Evolutionary conservation across 2,329 filamentous ascomycete genomes (phyloP), one percentile per base, ranked within the genome.

Genomic region (Phialophora chinensis): DNA sequence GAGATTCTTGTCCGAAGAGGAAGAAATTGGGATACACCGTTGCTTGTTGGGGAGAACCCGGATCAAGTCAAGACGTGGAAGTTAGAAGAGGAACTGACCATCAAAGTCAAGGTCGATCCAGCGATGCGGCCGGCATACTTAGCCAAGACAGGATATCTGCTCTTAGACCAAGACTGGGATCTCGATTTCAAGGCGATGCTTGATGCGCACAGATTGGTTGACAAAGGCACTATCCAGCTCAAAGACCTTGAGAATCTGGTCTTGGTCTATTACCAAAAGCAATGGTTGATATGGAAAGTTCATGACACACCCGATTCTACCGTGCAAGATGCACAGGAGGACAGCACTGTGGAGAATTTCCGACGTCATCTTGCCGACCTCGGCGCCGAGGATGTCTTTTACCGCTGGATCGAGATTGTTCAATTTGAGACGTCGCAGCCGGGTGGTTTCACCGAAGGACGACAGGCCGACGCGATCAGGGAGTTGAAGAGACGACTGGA

Each of bases 321-420:
- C 31, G 67, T 72, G 27, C 27, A 63, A 8, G 71, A 72, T 58
- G 82, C 84, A 50, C 87, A 90, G 71, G 88, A 91, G 66, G 85
- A 88, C 68, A 86, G 88, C 69, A 92, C 95, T 78, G 89, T 97
- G 8, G 86, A 95, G 69, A 85, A 86, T 2, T 96, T 97, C 77
- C 89, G 91, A 73, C 90, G 95, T 52, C 88, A 88, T 23, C 83
- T 97, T 72, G 84, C 86, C 1, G 84, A 84, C 2, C 83, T 95
- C 78, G 92, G 90, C 52, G 96, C 97, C 79, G 93, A 97, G 77
- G 88, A 90, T 70, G 78, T 97, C 61, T 97, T 97, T 80, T 97
- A 91, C 80, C 87, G 90, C 63, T 97, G 93, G 92, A 91, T 97
- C 57, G 93, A 97, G 81, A 86, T 96, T 75, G 88, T 97, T 58